Evolutionary conservation across 371 early-diverging fungal species (phyloP), one percentile per base, ranked within the genome.

Genomic region (Mortierella sp.): DNA sequence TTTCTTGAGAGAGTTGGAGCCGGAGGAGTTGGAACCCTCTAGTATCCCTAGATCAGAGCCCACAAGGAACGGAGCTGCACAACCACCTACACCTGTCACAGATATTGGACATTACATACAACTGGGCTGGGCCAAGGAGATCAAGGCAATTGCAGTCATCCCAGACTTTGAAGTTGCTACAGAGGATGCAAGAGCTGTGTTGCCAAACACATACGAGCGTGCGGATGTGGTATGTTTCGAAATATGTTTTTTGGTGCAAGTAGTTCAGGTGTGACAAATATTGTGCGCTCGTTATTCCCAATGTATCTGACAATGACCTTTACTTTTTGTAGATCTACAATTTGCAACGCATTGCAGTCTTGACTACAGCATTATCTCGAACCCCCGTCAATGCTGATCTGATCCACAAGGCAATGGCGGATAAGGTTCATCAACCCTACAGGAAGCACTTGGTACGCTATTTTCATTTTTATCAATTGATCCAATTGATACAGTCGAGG

Each of bases 351-450:
- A 85, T 97, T 59, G 93, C 97, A 16, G 95, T 97, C 40, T 90
- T 99, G 73, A 93, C 93, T 32, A 89, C 92, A 20, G 94, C 96
- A 12, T 88, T 99, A 45, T 90, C 93, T 45, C 87, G 86, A 59
- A 85, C 90, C 6, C 90, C 91, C 16, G 91, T 90, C 26, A 86
- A 92, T 73, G 88, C 92, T 3, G 91, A 92, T 71, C 78, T 94
- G 60, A 93, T 99, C 71, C 92, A 89, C 76, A 93, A 95, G 61
- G 95, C 97, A 11, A 97, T 99, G 96, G 93, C 93, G 75, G 99
- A 99, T 85, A 90, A 90, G 73, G 85, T 98, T 39, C 99, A 99
- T 85, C 99, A 99, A 85, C 95, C 94, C 20, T 97, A 97, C 84
- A 89, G 98, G 43, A 93, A 90, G 77, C 91, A 93, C 66, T 87